Evolutionary conservation across 23 red algal species (phyloP), one percentile per base, ranked within the genome.

Genomic region (Gracilaria vermiculophylla): DNA sequence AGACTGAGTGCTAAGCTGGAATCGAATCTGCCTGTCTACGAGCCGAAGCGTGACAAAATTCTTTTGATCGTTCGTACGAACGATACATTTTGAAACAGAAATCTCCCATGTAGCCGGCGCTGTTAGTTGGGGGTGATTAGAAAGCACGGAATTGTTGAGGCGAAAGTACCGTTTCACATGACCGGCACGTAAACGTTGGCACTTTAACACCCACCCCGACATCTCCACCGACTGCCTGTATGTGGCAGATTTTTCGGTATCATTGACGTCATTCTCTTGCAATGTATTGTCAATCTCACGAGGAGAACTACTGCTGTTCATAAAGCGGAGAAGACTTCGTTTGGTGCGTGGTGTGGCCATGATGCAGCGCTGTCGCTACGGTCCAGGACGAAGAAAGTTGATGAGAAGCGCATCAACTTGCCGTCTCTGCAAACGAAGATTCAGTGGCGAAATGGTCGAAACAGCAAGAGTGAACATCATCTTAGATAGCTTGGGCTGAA

Each of bases 151-250:
- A 48, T 89, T 78, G 69, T 77, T 61, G 9, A 89, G 41, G 7
- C 72, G 36, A 49, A 89, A 89, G 28, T 78, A 89, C 2, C 85
- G 85, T 27, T 69, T 62, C 53, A 89, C 85, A 44, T 60, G 53
- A 29, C 70, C 43, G 20, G 45, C 33, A 33, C 55, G 67, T 8
- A 77, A 41, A 17, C 70, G 72, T 17, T 89, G 69, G 52, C 57
- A 89, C 51, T 89, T 89, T 40, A 73, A 50, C 21, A 89, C 85
- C 85, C 85, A 89, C 7, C 85, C 85, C 10, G 85, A 89, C 85
- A 89, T 89, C 37, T 89, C 85, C 25, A 89, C 85, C 23, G 72
- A 64, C 41, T 56, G 49, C 13, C 85, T 69, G 33, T 89, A 89
- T 62, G 51, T 78, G n/a, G 70, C 45, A 24, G 53, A 57, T 50